Conservation (phyloP, 2,329 filamentous ascomycete genomes). For the Helotiales sp. region DNA sequence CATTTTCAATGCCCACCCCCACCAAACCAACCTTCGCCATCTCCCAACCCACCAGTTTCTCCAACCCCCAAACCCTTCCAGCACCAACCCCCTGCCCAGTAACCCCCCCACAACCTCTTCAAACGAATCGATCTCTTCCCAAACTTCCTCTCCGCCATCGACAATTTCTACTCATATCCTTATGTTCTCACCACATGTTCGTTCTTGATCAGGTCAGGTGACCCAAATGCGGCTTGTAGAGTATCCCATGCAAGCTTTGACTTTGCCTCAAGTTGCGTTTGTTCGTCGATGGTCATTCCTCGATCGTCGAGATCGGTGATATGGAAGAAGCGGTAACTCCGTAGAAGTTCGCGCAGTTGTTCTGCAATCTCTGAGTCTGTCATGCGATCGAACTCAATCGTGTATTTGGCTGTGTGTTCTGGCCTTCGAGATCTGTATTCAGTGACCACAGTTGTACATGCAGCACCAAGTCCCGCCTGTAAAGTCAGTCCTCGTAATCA, state of each 20-base stretch:
- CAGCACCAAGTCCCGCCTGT: slow-evolving; percentile 22
- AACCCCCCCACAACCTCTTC: neutral
- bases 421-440: slow-evolving; percentile 18
- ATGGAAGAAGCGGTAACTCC: slow-evolving; percentile 16
- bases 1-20: neutral
- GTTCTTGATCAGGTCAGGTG: neutral
- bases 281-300: neutral
- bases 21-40: neutral
- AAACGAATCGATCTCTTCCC: neutral
- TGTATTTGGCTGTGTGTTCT: slow-evolving; percentile 17
- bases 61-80: neutral
- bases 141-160: neutral
- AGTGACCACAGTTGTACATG: slow-evolving; percentile 26
- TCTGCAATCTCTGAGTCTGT: slow-evolving; percentile 22
- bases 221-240: neutral
- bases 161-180: neutral
- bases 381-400: slow-evolving; percentile 27
- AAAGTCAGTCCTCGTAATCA: neutral
- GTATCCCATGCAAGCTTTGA: neutral
- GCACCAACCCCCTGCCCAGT: too few relatives aligned
- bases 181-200: neutral
- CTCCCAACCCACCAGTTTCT: neutral
- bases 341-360: slow-evolving; percentile 17
- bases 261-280: neutral
- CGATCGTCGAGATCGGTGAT: neutral